Evolutionary conservation across 2,329 filamentous ascomycete species (phyloP), one percentile per base, ranked within the genome.

Genomic region (Fusarium xylarioides): DNA sequence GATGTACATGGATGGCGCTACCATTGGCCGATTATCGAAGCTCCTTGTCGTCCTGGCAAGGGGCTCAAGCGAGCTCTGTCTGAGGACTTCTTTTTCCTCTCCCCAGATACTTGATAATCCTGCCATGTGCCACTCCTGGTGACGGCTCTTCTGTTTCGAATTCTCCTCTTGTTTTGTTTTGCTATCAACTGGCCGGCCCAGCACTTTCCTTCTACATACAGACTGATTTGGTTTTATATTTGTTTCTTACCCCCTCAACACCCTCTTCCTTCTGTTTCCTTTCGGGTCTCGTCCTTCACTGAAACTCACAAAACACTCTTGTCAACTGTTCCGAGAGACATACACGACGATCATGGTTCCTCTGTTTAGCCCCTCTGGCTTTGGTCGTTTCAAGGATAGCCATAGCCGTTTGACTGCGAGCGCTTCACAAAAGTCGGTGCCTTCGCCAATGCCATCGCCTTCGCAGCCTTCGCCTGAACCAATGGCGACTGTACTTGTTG

Each of bases 401-500:
- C 64, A 63, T 53, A 63, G 63, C 49, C 68, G 63, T 38, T 60
- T 59, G 30, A 60, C 58, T 58, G 65, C 47, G 42, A 64, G 35
- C 61, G 47, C 70, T 49, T 76, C 74, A 12, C 65, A 76, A 40
- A 79, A 79, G 68, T 65, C 68, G 44, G 55, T 73, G n/a, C 72
- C 74, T 19, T 74, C 71, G 67, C 63, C 71, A 47, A 57, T 68
- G 66, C 64, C 37, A 23, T 63, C 74, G 21, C 74, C 74, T 28
- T 74, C 74, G 40, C 69, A 69, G 11, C 74, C 74, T 18, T 68
- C 70, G n/a, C 46, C 77, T 19, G 74, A 73, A 38, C 68, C 76
- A 23, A 77, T 78, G 60, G 77, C 80, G 34, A 84, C 79, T 11
- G 77, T 87, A 38, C 80, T 85, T 58, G 81, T 86, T 65, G 85